Base-by-base conservation (phyloP, 2,329 filamentous ascomycete genomes). In the Sporothrix luriei region DNA sequence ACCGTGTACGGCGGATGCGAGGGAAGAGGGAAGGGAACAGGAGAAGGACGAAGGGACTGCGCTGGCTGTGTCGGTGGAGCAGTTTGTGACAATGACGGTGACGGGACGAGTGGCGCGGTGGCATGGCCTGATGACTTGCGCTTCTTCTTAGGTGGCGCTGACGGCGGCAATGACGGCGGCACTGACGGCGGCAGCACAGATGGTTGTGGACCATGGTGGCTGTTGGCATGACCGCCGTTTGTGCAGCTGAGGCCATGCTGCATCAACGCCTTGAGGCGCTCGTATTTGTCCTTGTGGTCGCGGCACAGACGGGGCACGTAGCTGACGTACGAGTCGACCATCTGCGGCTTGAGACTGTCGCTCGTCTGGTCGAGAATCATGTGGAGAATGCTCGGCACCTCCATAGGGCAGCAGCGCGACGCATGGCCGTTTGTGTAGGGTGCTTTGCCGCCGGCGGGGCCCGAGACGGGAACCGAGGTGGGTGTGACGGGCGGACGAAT, bases 381-480 rank as follows among this genome's bases (percentile, higher is more conserved):
- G n/a, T 70, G 70, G 9, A 74, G 59, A 1, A 71, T 69, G 1
- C 49, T 61, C 3, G 73, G 73, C 46, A 74, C 73, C 6, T 74
- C 72, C 11, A 66, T 66, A 0, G 72, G 70, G 46, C 73, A 74
- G 68, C 72, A 72, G 2, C 72, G 70, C 5, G 62, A 11, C 3
- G 40, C 10, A 21, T 61, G 55, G 6, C 33, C 55, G 10, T 61
- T 59, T 0, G 48, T 29, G 48, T 49, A 26, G 21, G 65, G 48
- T 9, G 11, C 33, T 7, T 11, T 24, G 51, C 51, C 24, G 24
- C 33, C 9, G 33, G 33, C 6, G 33, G 33, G 33, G 9, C 1
- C 24, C 26, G 26, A n/a, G 19, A 33, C 24, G 48, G 62, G 46
- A 21, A 46, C 24, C 16, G 26, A n/a, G 19, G 33, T 29, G 2